Conservation (phyloP, 768 basidiomycete species). For the Chalciporus pseudorubinellus region DNA sequence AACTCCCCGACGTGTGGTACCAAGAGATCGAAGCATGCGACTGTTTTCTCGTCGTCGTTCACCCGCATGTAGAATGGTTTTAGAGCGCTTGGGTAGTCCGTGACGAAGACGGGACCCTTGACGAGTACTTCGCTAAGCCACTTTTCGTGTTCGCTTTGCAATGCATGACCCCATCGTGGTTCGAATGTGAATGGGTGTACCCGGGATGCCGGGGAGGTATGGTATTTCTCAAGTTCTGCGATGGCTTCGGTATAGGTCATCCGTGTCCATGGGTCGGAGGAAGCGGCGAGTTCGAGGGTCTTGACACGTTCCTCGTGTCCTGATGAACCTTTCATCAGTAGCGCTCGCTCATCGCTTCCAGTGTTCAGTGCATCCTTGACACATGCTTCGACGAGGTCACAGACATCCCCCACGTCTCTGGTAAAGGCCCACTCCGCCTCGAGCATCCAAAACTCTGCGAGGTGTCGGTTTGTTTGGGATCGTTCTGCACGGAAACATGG, state of each 20-base stretch:
- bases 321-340: constrained; percentile 31
- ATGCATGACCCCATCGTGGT: constrained; percentile 64
- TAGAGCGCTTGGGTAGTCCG: constrained; percentile 75
- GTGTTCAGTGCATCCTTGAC: constrained; percentile 43
- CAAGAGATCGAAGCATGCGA: constrained; percentile 95
- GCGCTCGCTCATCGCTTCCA: constrained; percentile 31
- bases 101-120: constrained; percentile 83
- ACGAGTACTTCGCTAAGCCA: constrained; percentile 75
- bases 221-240: constrained; percentile 44
- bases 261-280: constrained; percentile 54
- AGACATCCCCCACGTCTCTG: constrained; percentile 45
- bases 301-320: constrained; percentile 35
- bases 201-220: constrained; percentile 23
- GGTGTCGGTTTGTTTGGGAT: constrained; percentile 83
- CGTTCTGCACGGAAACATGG: constrained; percentile 95
- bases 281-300: constrained; percentile 38
- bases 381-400: constrained; percentile 54
- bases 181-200: constrained; percentile 46
- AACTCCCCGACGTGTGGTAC: constrained; percentile 88
- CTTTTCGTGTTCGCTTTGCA: constrained; percentile 91
- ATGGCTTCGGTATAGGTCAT: constrained; percentile 82
- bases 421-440: constrained; percentile 88
- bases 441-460: constrained; percentile 99
- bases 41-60: constrained; percentile 58
- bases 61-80: constrained; percentile 98